Conservation (phyloP, 2,329 filamentous ascomycete species). For the Sclerotinia subarctica region DNA sequence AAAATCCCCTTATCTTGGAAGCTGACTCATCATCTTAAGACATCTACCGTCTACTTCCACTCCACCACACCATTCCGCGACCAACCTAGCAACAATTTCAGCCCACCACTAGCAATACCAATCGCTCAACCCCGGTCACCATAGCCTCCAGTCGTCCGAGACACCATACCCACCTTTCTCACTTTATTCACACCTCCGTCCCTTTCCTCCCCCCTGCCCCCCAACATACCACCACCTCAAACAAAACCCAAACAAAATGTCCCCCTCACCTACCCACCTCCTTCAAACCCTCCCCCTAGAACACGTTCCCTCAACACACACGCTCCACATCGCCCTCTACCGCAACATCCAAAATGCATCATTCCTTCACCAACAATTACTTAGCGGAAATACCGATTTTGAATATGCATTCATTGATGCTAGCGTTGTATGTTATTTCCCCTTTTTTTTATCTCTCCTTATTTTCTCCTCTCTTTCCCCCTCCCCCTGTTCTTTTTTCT, state of each 20-base stretch:
- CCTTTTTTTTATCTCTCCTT: neutral
- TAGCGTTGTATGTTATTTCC: constrained; percentile 55
- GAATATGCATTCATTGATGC: constrained; percentile 96
- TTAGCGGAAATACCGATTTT: constrained; percentile 79
- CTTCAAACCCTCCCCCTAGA: constrained; percentile 67
- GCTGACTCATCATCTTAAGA: neutral
- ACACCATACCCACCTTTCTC: neutral
- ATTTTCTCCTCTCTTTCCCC: neutral
- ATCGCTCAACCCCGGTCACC: too few species aligned
- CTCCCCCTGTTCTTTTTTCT: too few species aligned
- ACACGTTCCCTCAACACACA: constrained; percentile 66
- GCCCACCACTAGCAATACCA: neutral
- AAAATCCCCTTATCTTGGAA: neutral
- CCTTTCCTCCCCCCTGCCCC: neutral
- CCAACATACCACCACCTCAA: neutral
- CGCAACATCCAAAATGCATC: constrained; percentile 70
- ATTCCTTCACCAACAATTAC: constrained; percentile 76
- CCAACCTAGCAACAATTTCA: neutral
- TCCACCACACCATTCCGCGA: too few species aligned
- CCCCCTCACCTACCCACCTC: constrained; percentile 23
- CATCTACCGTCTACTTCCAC: neutral
- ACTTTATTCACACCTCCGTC: neutral
- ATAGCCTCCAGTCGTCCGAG: neutral
- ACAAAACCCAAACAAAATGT: constrained; percentile 40
- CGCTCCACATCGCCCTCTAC: constrained; percentile 74